Percentiles rank a stretch among this genome's conserved stretches.
Evolutionary conservation across 1,139 yeast species (phyloP).

Genomic region (Sugiyamaella castrensis): DNA sequence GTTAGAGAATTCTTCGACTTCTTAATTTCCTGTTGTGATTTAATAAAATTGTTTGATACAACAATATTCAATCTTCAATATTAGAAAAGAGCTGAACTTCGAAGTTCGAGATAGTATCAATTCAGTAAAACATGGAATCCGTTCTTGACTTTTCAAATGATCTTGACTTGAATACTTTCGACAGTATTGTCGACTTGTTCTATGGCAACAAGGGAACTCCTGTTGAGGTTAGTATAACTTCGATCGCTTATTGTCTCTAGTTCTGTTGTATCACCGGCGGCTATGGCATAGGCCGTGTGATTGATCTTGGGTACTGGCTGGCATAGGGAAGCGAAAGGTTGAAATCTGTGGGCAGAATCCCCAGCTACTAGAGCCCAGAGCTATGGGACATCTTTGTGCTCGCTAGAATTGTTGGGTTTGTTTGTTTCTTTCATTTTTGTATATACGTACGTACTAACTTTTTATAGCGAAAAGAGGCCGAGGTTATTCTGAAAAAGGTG

Average conservation of each 20-base stretch:
- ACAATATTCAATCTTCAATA: too few species aligned
- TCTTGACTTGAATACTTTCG: conserved; percentile 74
- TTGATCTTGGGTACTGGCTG: too few species aligned
- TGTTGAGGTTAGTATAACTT: conserved; percentile 31
- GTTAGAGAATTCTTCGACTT: too few species aligned
- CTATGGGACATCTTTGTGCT: too few species aligned
- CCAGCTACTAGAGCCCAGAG: too few species aligned
- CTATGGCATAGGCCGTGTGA: too few species aligned
- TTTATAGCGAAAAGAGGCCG: conserved; percentile 73
- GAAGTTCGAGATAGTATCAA: not conserved
- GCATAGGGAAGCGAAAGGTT: too few species aligned
- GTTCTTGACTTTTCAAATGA: conserved; percentile 84
- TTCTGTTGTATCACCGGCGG: not conserved
- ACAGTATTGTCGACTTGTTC: conserved; percentile 82
- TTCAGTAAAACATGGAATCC: conserved; percentile 61
- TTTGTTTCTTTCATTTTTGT: not conserved
- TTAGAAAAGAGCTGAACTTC: too few species aligned
- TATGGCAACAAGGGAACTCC: conserved; percentile 76
- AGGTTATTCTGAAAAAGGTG: conserved; percentile 65
- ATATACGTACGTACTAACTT: not conserved
- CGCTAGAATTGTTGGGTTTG: too few species aligned
- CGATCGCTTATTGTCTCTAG: not conserved
- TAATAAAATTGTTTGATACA: too few species aligned
- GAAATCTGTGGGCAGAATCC: too few species aligned
- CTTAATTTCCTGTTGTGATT: too few species aligned